phyloP scores from a whole-genome alignment of 495 filamentous ascomycete genomes.

The Sordaria brevicollis region DNA sequence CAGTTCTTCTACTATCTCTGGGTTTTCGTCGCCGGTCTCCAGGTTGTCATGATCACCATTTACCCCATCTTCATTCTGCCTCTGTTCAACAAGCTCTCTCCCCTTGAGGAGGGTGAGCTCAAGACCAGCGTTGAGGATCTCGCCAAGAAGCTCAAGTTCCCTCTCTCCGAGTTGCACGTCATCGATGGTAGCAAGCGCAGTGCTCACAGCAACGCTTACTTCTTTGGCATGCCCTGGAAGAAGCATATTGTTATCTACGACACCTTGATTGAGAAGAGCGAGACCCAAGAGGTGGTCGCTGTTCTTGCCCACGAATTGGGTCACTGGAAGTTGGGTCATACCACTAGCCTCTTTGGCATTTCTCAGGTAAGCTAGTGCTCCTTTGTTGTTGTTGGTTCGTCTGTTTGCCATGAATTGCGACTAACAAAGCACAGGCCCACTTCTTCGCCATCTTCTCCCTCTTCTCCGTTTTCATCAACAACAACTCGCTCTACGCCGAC shows the following conservation, averaged over 20 bases:
- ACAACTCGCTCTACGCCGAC: constrained; percentile 75
- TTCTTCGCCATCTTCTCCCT: constrained; percentile 94
- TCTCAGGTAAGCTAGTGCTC: constrained; percentile 55
- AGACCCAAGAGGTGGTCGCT: constrained; percentile 83
- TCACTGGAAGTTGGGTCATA: constrained; percentile 93
- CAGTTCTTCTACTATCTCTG: constrained; percentile 97
- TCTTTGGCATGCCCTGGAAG: constrained; percentile 97
- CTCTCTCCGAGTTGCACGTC: constrained; percentile 79
- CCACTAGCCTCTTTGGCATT: constrained; percentile 82
- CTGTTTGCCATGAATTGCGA: background rate
- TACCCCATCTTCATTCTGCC: constrained; percentile 93
- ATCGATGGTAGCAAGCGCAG: constrained; percentile 97
- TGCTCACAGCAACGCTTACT: constrained; percentile 97
- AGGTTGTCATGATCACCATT: constrained; percentile 88
- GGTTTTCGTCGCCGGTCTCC: constrained; percentile 78
- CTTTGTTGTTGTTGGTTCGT: background rate
- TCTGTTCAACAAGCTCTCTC: constrained; percentile 96
- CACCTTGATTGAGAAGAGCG: constrained; percentile 89
- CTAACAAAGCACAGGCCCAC: constrained; percentile 43
- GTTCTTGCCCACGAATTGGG: constrained; percentile 93
- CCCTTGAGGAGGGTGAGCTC: constrained; percentile 72
- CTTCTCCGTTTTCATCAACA: constrained; percentile 96
- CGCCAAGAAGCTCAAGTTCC: constrained; percentile 79
- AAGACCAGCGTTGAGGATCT: constrained; percentile 83
- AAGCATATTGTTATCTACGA: constrained; percentile 99